Conservation (phyloP, 1,139 yeast species). For the Geotrichum cucujoidarum region DNA sequence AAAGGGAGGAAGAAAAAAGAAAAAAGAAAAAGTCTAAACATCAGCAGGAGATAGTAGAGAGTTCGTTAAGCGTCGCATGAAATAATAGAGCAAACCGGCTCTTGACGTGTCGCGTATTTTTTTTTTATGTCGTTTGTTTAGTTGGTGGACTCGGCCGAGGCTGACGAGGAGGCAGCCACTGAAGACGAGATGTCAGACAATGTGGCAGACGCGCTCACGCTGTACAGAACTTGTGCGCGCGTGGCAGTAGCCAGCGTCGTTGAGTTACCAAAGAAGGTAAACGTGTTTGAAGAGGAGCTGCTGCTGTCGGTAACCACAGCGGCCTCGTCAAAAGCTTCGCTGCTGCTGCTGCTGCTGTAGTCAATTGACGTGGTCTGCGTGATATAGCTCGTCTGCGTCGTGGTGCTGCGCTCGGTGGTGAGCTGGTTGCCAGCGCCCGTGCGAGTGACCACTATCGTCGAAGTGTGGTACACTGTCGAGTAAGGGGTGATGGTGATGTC, state of each 20-base stretch:
- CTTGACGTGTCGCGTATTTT: too few species aligned
- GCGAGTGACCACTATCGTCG: neutral
- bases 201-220: neutral
- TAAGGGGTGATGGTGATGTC: constrained; percentile 10
- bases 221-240: neutral
- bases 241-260: constrained; percentile 5
- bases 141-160: neutral
- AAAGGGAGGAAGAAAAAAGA: neutral
- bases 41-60: neutral
- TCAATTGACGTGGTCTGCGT: constrained; percentile 2
- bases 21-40: neutral
- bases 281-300: neutral
- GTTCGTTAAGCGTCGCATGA: too few species aligned
- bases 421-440: neutral
- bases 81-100: too few species aligned
- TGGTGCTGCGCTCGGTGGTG: neutral
- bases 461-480: neutral
- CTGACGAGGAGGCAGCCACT: neutral
- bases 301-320: neutral
- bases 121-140: too few species aligned
- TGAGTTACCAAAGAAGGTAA: neutral
- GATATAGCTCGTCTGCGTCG: neutral
- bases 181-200: neutral
- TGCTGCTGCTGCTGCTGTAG: constrained; percentile 37
- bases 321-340: neutral